Conservation (phyloP, 169 alveolate genomes). For the Plasmodium cynomolgi region DNA sequence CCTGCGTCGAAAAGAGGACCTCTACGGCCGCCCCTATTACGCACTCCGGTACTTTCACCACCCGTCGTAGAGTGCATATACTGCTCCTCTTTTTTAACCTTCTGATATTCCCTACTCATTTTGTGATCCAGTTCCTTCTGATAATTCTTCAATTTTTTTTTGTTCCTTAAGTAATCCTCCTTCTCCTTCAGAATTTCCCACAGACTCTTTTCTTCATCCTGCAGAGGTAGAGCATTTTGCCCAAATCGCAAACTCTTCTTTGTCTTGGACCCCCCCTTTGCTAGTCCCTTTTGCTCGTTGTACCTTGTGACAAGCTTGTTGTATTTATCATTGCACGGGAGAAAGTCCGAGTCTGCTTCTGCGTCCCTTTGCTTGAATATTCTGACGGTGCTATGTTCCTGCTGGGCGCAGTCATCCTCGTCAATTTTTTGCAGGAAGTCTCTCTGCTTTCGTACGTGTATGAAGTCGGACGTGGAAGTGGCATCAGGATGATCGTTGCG, state of each 20-base stretch:
- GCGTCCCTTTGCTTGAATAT: slow-evolving; percentile 21
- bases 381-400: slow-evolving; percentile 40
- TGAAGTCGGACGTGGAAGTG: background rate
- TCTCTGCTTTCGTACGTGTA: slow-evolving; percentile 23
- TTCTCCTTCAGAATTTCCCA: slow-evolving; percentile 72
- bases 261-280: background rate
- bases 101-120: slow-evolving; percentile 37
- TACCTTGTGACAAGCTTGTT: slow-evolving; percentile 13
- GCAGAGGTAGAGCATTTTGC: background rate
- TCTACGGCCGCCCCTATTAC: background rate
- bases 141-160: slow-evolving; percentile 30
- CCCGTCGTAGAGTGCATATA: background rate
- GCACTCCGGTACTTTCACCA: background rate
- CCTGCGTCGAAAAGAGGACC: background rate
- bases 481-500: background rate
- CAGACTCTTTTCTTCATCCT: slow-evolving; percentile 42
- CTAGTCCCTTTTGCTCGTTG: background rate
- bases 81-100: slow-evolving; percentile 48
- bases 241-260: slow-evolving; percentile 21
- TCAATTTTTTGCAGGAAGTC: slow-evolving; percentile 42
- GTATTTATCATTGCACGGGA: slow-evolving; percentile 25
- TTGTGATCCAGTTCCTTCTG: slow-evolving; percentile 44
- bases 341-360: background rate
- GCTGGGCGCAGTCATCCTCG: background rate
- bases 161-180: slow-evolving; percentile 44